phyloP scores from a whole-genome alignment of 495 filamentous ascomycete genomes.

The Hypoxylon lenormandii region DNA sequence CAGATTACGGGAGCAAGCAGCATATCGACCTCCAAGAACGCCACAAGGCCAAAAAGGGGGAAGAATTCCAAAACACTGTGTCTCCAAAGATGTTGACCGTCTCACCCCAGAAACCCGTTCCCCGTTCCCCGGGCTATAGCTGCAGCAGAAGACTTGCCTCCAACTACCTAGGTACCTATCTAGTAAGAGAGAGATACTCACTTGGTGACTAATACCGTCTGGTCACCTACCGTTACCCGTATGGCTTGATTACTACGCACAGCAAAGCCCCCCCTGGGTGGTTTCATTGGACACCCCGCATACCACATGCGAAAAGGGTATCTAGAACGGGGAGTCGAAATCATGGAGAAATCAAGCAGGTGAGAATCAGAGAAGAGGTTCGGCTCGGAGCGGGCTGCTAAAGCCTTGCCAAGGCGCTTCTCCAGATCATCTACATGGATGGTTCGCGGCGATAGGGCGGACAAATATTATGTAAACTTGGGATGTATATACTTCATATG shows the following conservation, averaged over 20 bases:
- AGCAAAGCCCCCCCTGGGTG: constrained; percentile 19
- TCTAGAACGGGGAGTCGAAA: constrained; percentile 7
- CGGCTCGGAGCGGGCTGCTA: constrained; percentile 42
- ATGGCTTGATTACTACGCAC: constrained; percentile 45
- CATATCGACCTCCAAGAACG: constrained; percentile 5
- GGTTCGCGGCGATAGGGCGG: constrained; percentile 25
- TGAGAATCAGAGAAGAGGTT: constrained; percentile 28
- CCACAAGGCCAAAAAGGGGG: constrained; percentile 11
- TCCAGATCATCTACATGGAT: constrained; percentile 28
- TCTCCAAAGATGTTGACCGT: neutral
- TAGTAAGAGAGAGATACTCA: constrained; percentile 7
- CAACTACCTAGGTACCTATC: constrained; percentile 10
- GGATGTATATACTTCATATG: constrained; percentile 14
- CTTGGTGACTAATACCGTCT: constrained; percentile 38
- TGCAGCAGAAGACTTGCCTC: constrained; percentile 24
- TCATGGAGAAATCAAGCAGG: constrained; percentile 38
- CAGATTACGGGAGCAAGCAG: constrained; percentile 22
- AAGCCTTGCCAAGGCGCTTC: constrained; percentile 40
- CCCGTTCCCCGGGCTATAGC: constrained; percentile 15
- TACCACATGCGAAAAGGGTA: constrained; percentile 30
- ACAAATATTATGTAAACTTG: constrained; percentile 17
- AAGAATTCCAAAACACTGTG: neutral
- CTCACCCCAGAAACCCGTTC: constrained; percentile 11
- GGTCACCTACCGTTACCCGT: constrained; percentile 25
- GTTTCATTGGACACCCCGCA: constrained; percentile 41